Evolutionary conservation across 495 filamentous ascomycete genomes (phyloP).

Genomic region (Schizothecium vesticola): DNA sequence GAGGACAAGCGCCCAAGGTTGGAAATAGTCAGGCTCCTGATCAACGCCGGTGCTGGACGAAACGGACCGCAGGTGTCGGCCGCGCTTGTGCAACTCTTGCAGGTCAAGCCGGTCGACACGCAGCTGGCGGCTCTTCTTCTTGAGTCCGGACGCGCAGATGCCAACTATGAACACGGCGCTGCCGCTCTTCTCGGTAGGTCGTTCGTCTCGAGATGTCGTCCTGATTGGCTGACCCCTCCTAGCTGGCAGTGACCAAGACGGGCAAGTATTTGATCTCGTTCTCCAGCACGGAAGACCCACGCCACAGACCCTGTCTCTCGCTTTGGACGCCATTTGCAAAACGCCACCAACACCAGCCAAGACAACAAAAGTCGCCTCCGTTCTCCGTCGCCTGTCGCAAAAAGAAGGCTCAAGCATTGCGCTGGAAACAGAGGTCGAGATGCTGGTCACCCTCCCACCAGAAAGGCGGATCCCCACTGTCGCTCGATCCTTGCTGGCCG

Average conservation of each 20-base stretch:
- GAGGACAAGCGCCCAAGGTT: constrained; percentile 26
- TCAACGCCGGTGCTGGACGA: constrained; percentile 33
- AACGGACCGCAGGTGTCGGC: constrained; percentile 31
- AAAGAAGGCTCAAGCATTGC: constrained; percentile 30
- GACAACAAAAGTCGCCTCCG: constrained; percentile 30
- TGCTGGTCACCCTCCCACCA: constrained; percentile 25
- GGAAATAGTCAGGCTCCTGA: constrained; percentile 36
- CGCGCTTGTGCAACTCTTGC: constrained; percentile 30
- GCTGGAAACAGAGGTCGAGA: constrained; percentile 38
- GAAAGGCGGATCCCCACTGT: constrained; percentile 27
- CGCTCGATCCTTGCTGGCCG: constrained; percentile 33
- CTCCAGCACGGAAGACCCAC: constrained; percentile 36
- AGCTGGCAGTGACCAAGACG: constrained; percentile 34
- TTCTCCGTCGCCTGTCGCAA: constrained; percentile 33
- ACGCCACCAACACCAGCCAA: constrained; percentile 33
- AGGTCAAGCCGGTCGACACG: constrained; percentile 32
- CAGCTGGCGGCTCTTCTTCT: constrained; percentile 34
- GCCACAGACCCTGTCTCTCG: constrained; percentile 27
- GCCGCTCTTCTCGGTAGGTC: constrained; percentile 27
- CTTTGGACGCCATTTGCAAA: constrained; percentile 27
- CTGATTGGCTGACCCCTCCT: not conserved
- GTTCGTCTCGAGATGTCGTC: too few species aligned
- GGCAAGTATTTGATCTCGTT: constrained; percentile 36
- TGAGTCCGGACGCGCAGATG: constrained; percentile 38
- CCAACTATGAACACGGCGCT: constrained; percentile 36